Conservation (phyloP, 768 basidiomycete genomes). For the Auricularia cornea region DNA sequence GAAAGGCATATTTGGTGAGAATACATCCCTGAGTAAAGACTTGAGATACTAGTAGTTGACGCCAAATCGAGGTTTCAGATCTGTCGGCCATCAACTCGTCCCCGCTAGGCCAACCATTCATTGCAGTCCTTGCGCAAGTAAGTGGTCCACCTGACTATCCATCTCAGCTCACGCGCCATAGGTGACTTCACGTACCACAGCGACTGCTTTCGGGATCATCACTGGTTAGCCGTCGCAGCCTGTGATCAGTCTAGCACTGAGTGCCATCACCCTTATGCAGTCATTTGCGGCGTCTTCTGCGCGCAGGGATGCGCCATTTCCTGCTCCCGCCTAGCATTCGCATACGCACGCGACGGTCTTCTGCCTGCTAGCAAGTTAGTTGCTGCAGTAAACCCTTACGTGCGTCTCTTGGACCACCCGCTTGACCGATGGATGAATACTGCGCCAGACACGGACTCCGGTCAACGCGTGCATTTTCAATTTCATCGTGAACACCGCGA, state of each 20-base stretch:
- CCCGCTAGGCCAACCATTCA: conserved; percentile 5
- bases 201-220: neutral
- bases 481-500: conserved; percentile 3
- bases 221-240: neutral
- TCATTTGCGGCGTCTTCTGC: conserved; percentile 1
- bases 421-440: neutral
- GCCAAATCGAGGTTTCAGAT: neutral
- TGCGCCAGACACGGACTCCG: neutral
- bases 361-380: neutral
- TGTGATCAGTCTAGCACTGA: no score
- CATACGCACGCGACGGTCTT: conserved; percentile 10
- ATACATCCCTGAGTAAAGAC: no score
- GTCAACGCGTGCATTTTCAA: conserved; percentile 8
- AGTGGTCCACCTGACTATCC: no score
- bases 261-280: no score
- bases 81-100: neutral
- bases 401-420: neutral
- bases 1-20: neutral
- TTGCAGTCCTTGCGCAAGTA: conserved; percentile 5
- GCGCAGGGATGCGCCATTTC: conserved; percentile 6
- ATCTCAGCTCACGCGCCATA: neutral
- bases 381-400: neutral
- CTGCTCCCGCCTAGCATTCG: conserved; percentile 6
- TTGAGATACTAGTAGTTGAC: no score
- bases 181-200: neutral